Percentiles rank a stretch among this genome's conserved stretches.
These are phyloP conservation scores for Kondoa malvinella DNA, from an alignment of 768 basidiomycete species.

Conservation along the genomic window DNA sequence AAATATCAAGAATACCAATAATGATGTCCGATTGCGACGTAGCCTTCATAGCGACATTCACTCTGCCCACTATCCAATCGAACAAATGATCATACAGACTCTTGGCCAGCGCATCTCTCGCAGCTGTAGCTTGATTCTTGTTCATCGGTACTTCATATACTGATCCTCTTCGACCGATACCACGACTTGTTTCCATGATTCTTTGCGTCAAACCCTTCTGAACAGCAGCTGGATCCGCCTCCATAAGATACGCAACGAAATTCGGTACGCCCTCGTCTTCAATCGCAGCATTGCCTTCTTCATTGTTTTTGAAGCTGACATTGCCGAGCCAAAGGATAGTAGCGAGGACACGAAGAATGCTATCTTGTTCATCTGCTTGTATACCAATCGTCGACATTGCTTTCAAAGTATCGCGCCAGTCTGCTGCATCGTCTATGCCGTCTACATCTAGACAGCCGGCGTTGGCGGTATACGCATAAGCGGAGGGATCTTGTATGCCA, in stretches of 20 bases:
- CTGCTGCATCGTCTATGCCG: constrained; percentile 73
- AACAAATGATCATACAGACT: constrained; percentile 97
- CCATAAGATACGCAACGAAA: constrained; percentile 88
- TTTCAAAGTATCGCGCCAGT: constrained; percentile 78
- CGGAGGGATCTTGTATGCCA: constrained; percentile 86
- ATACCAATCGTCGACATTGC: constrained; percentile 91
- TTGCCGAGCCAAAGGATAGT: constrained; percentile 91
- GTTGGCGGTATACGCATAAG: constrained; percentile 79
- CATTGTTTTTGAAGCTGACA: constrained; percentile 69
- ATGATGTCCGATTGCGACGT: constrained; percentile 54
- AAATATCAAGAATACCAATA: constrained; percentile 94
- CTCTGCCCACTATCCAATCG: constrained; percentile 94
- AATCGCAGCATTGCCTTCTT: constrained; percentile 71
- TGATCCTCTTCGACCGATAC: constrained; percentile 64
- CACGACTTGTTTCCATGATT: constrained; percentile 80
- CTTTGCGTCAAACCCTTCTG: constrained; percentile 72
- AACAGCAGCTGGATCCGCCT: constrained; percentile 56
- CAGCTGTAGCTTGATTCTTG: constrained; percentile 71
- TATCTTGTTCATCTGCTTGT: constrained; percentile 61
- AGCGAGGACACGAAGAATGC: constrained; percentile 86
- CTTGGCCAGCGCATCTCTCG: constrained; percentile 80
- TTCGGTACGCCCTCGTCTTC: constrained; percentile 76
- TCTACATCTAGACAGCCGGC: constrained; percentile 83
- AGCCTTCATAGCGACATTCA: constrained; percentile 93
- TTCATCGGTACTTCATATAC: constrained; percentile 86